Conservation (phyloP, 139 green algal species). For the Coelastrella sp. region DNA sequence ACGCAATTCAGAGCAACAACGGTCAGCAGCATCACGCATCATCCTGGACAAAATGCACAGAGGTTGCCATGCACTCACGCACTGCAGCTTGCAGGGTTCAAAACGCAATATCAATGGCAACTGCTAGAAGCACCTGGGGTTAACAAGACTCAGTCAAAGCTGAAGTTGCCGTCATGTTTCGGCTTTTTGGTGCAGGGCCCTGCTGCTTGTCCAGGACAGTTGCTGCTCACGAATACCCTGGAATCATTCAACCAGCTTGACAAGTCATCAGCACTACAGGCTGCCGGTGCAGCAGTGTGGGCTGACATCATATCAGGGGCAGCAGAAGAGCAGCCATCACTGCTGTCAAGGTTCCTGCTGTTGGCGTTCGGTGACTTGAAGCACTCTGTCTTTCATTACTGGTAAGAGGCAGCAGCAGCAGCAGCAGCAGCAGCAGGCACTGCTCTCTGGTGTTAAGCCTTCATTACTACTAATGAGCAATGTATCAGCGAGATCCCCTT, state of each 20-base stretch:
- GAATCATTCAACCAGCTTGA: slow-evolving; percentile 76
- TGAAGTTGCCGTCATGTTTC: neutral
- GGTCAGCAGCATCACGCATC: too few relatives aligned
- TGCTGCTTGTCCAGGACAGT: slow-evolving; percentile 47
- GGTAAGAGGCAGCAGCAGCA: slow-evolving; percentile 53
- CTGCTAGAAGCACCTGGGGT: neutral
- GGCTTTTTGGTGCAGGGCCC: slow-evolving; percentile 1
- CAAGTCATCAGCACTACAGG: slow-evolving; percentile 44
- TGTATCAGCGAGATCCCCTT: too few relatives aligned
- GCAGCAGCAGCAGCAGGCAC: neutral
- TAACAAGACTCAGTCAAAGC: neutral
- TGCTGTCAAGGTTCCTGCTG: slow-evolving; percentile 77
- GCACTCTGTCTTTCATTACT: slow-evolving; percentile 88
- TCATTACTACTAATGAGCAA: too few relatives aligned
- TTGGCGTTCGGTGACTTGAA: slow-evolving; percentile 93
- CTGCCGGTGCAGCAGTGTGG: slow-evolving; percentile 69
- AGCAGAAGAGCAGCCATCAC: slow-evolving; percentile 64
- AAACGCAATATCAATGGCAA: too few relatives aligned
- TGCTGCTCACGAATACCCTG: slow-evolving; percentile 84
- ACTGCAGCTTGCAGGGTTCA: too few relatives aligned
- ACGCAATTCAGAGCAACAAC: too few relatives aligned
- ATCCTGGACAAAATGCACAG: too few relatives aligned
- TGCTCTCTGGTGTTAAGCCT: neutral
- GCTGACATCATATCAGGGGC: slow-evolving; percentile 69
- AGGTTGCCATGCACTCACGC: too few relatives aligned